Conservation (phyloP, 1,284 basidiomycete species). For the Ustilago vetiveriae region DNA sequence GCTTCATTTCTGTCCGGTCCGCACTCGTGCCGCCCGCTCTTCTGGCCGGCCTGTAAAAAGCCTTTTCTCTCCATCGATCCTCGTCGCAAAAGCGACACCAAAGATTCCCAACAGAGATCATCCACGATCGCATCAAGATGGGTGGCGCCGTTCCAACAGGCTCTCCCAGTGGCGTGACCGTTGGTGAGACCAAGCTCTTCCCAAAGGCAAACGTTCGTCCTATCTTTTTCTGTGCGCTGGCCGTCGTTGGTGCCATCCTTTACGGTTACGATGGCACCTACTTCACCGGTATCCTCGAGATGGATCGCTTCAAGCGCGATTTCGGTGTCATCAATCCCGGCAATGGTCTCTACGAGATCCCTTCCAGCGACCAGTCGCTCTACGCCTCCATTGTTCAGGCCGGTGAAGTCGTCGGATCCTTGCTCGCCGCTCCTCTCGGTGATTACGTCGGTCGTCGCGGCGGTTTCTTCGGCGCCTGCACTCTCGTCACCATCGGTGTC, state of each 20-base stretch:
- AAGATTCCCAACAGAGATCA: neutral
- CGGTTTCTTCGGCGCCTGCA: constrained; percentile 65
- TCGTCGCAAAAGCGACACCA: too few species aligned
- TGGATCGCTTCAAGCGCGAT: constrained; percentile 58
- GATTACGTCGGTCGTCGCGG: constrained; percentile 68
- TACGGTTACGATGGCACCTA: constrained; percentile 68
- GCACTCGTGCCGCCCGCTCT: too few species aligned
- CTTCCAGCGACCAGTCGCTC: constrained; percentile 57
- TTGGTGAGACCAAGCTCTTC: constrained; percentile 55
- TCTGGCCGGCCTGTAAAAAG: too few species aligned
- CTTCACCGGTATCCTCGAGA: constrained; percentile 67
- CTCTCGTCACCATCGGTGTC: constrained; percentile 67
- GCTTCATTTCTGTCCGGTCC: too few species aligned
- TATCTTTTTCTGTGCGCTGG: constrained; percentile 64
- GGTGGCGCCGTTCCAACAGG: constrained; percentile 25
- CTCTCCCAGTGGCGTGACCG: constrained; percentile 30
- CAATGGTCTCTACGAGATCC: constrained; percentile 47
- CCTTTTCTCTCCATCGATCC: too few species aligned
- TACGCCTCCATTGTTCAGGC: constrained; percentile 69
- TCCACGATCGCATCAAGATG: constrained; percentile 13
- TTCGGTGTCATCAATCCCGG: constrained; percentile 54
- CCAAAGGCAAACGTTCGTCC: constrained; percentile 63
- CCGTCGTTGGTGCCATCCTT: constrained; percentile 63
- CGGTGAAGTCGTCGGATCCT: constrained; percentile 69
- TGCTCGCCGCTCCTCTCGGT: constrained; percentile 68